These are phyloP conservation scores for Globisporangium canariense DNA, from an alignment of 352 stramenopile genomes.

Conservation along the genomic window DNA sequence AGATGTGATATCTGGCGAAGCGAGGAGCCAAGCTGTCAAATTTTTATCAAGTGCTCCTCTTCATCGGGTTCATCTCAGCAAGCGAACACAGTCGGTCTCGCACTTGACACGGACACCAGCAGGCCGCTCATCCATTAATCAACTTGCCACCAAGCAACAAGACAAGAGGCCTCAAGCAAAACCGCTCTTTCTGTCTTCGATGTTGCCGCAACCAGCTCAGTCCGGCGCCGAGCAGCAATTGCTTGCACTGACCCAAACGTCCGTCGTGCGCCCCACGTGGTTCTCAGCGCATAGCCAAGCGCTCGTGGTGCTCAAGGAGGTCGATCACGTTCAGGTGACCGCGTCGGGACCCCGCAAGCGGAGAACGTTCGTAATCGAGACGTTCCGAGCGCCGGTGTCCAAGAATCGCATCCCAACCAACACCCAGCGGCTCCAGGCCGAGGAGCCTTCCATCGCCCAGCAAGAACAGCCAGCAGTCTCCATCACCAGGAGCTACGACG, in stretches of 20 bases:
- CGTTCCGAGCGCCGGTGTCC: neutral
- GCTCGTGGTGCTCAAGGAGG: conserved; percentile 3
- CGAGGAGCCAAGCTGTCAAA: no score
- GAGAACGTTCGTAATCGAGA: neutral
- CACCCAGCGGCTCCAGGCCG: neutral
- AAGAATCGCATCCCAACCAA: conserved; percentile 8
- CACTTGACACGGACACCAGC: no score
- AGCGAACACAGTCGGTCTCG: no score
- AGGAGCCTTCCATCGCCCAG: neutral
- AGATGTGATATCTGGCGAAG: no score
- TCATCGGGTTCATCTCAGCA: no score
- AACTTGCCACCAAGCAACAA: no score
- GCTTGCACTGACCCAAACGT: neutral
- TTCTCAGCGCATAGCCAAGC: conserved; percentile 1
- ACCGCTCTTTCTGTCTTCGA: neutral
- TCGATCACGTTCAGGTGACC: neutral
- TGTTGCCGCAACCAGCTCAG: neutral
- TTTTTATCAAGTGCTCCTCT: no score
- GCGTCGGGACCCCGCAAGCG: neutral
- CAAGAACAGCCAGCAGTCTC: neutral
- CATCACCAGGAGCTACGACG: neutral
- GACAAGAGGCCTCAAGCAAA: no score
- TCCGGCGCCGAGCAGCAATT: neutral
- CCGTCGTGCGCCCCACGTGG: neutral
- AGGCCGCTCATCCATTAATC: no score